These are phyloP conservation scores for Debaryomyces nepalensis DNA, from an alignment of 1,139 yeast species.

Conservation along the genomic window DNA sequence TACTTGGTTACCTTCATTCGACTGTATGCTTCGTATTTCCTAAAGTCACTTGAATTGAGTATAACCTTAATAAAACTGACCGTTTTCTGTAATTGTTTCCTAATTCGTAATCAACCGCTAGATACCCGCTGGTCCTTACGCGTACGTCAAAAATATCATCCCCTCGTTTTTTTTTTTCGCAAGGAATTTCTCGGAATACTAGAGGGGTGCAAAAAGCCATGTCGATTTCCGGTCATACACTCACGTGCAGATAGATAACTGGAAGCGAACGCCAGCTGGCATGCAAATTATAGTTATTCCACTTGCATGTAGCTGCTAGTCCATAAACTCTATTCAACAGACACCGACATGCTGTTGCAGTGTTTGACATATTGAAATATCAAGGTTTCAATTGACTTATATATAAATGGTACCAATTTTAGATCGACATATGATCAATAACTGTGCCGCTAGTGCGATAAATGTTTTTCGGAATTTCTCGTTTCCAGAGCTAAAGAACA, in stretches of 20 bases:
- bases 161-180: conserved; percentile 1
- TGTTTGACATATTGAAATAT: background rate
- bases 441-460: conserved; percentile 6
- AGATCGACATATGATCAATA: background rate
- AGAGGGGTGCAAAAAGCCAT: conserved; percentile 6
- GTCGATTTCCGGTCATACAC: background rate
- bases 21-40: too few species aligned
- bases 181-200: conserved; percentile 8
- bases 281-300: conserved; percentile 1
- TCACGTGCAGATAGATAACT: conserved; percentile 1
- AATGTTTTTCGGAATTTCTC: conserved; percentile 1
- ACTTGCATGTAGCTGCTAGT: conserved; percentile 1
- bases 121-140: background rate
- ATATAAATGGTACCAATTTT: too few species aligned
- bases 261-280: background rate
- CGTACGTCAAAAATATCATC: background rate
- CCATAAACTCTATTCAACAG: background rate
- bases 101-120: background rate
- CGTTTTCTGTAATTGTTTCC: background rate
- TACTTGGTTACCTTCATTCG: too few species aligned
- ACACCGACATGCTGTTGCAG: background rate
- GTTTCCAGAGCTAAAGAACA: background rate
- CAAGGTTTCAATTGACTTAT: too few species aligned
- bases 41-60: too few species aligned
- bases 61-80: too few species aligned